Evolutionary conservation across 176 grass and related monocot genomes (phyloP), one percentile per base, ranked within the genome.

Genomic region (Oryza longistaminata): DNA sequence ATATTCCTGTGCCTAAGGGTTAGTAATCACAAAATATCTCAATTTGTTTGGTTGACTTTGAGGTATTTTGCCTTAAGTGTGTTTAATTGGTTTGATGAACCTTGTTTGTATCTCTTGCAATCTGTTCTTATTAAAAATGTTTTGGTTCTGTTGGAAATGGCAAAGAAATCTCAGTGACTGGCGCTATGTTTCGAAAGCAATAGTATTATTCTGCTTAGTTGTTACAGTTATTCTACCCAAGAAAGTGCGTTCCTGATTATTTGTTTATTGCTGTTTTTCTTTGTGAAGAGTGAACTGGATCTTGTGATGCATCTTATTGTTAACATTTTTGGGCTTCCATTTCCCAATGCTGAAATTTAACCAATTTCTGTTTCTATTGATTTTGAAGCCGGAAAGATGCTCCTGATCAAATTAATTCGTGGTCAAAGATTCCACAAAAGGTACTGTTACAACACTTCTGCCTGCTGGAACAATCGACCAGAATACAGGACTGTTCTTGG

Each of bases 401-500:
- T 74, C 64, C 27, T 16, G 64, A 75, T 29, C 31, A 87, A 84
- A 80, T 90, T 43, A 84, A 90, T 24, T 31, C 21, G 29, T 90
- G 89, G 52, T 84, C 48, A 9, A 70, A 46, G 71, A 87, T 40
- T 74, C 85, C 75, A 90, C 70, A 3, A 87, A 75, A 75, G 64
- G 52, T 52, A 80, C 39, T 55, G 64, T 87, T 83, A 75, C 46
- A 5, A 75, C 69, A 5, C 75, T 87, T 22, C 37, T 70, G 15
- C 39, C 75, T 2, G 80, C 82, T 62, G 84, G 75, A 69, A 64
- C 71, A 68, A 13, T 87, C 27, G 70, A 87, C 64, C 62, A 83
- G 62, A 87, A 83, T 84, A 90, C 89, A 43, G 80, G 75, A 21
- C 89, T 83, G 75, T 90, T 75, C 81, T 90, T 83, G 81, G 89